Evolutionary conservation across 1,284 basidiomycete species (phyloP).

Genomic region (Microbotryomycetes sp.): DNA sequence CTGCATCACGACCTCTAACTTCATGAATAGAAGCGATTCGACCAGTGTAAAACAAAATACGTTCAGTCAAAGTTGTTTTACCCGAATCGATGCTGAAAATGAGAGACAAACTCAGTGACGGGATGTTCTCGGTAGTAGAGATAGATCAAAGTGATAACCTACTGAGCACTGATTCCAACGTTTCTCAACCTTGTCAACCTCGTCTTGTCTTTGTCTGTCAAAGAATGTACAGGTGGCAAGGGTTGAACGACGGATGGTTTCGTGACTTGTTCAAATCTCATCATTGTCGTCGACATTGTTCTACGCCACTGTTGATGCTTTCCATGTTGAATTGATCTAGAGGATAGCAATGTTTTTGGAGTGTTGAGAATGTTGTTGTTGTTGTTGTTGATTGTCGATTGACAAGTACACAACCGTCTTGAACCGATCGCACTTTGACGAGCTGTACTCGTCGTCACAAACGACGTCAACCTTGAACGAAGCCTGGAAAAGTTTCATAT

Average conservation of each 20-base stretch:
- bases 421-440: too few species aligned
- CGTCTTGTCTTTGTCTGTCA: constrained; percentile 35
- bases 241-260: constrained; percentile 16
- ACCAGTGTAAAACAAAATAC: constrained; percentile 93
- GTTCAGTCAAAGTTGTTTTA: constrained; percentile 98
- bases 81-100: constrained; percentile 62
- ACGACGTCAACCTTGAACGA: too few species aligned
- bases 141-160: constrained; percentile 35
- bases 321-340: too few species aligned
- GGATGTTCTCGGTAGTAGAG: neutral
- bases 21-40: constrained; percentile 95
- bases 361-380: too few species aligned
- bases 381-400: too few species aligned
- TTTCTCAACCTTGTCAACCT: constrained; percentile 44
- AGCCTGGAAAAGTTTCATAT: too few species aligned
- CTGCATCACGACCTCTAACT: constrained; percentile 86
- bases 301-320: too few species aligned
- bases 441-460: too few species aligned
- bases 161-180: constrained; percentile 47
- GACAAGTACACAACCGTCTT: too few species aligned
- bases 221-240: constrained; percentile 17
- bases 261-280: too few species aligned
- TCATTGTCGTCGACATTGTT: too few species aligned
- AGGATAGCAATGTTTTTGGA: too few species aligned
- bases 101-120: neutral